Conservation (phyloP, 2,329 filamentous ascomycete species). For the Raffaelea deltoideospora region DNA sequence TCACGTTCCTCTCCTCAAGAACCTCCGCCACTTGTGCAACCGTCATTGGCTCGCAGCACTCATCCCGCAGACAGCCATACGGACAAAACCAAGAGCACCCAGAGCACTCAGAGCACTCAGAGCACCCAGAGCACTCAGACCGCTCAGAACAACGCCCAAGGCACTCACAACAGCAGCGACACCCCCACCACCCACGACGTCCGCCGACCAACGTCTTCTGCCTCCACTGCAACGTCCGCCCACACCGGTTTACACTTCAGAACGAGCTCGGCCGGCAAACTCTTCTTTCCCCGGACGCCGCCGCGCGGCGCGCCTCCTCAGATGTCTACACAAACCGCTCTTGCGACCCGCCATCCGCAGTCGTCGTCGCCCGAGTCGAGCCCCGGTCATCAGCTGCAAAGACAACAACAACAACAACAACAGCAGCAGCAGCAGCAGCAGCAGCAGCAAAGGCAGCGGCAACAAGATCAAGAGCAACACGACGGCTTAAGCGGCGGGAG, state of each 20-base stretch:
- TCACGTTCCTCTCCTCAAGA: too few relatives aligned
- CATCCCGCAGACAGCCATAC: too few relatives aligned
- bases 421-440: slow-evolving; percentile 12
- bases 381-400: slow-evolving; percentile 7
- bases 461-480: too few relatives aligned
- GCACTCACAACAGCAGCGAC: not conserved
- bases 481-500: slow-evolving; percentile 17
- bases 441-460: slow-evolving; percentile 17
- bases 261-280: slow-evolving; percentile 17
- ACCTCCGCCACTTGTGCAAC: too few relatives aligned
- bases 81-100: too few relatives aligned
- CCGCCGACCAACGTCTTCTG: not conserved
- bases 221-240: not conserved
- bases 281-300: slow-evolving; percentile 42
- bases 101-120: too few relatives aligned
- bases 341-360: slow-evolving; percentile 13
- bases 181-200: not conserved
- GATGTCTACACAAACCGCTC: slow-evolving; percentile 40
- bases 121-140: not conserved
- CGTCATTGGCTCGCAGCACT: too few relatives aligned
- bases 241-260: too few relatives aligned
- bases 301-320: slow-evolving; percentile 47
- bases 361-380: slow-evolving; percentile 17
- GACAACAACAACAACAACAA: slow-evolving; percentile 20
- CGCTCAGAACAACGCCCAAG: slow-evolving; percentile 1